Evolutionary conservation across 805 yeast species (phyloP).

Genomic region (Brettanomyces sp.): DNA sequence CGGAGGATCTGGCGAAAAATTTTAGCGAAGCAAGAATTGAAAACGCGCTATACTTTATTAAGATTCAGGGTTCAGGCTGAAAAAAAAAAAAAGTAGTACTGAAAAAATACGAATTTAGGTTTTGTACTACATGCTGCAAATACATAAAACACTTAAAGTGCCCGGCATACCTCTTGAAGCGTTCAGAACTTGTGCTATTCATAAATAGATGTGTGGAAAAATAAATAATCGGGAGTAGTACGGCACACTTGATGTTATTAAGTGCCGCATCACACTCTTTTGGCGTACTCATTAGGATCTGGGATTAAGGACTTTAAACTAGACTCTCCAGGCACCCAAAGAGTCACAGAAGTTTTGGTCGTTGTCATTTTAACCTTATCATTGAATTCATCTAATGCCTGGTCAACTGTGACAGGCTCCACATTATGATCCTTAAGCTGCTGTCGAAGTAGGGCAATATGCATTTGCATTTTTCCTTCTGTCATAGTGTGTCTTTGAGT

Average conservation of each 20-base stretch:
- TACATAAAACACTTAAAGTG: no score
- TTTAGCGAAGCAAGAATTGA: no score
- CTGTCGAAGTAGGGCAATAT: slow-evolving; percentile 54
- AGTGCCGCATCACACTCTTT: slow-evolving; percentile 13
- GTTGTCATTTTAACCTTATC: slow-evolving; percentile 48
- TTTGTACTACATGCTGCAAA: no score
- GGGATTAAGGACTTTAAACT: slow-evolving; percentile 44
- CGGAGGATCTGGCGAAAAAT: background rate
- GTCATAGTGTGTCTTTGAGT: slow-evolving; percentile 36
- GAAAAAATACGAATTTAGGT: background rate
- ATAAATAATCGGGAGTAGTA: background rate
- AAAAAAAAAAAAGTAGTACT: background rate
- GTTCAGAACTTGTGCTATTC: no score
- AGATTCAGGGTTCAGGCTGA: no score
- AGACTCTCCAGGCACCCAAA: slow-evolving; percentile 53
- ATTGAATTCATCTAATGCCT: slow-evolving; percentile 47
- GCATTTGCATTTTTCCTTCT: slow-evolving; percentile 55
- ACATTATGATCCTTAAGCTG: slow-evolving; percentile 49
- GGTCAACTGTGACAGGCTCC: slow-evolving; percentile 48
- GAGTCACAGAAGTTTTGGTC: slow-evolving; percentile 44
- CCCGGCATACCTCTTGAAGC: no score
- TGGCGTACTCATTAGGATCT: slow-evolving; percentile 51
- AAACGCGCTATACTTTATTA: no score
- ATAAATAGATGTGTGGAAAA: background rate
- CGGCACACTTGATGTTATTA: background rate